These are phyloP conservation scores for Penicillium olsonii DNA, from an alignment of 2,329 filamentous ascomycete species.

Conservation along the genomic window DNA sequence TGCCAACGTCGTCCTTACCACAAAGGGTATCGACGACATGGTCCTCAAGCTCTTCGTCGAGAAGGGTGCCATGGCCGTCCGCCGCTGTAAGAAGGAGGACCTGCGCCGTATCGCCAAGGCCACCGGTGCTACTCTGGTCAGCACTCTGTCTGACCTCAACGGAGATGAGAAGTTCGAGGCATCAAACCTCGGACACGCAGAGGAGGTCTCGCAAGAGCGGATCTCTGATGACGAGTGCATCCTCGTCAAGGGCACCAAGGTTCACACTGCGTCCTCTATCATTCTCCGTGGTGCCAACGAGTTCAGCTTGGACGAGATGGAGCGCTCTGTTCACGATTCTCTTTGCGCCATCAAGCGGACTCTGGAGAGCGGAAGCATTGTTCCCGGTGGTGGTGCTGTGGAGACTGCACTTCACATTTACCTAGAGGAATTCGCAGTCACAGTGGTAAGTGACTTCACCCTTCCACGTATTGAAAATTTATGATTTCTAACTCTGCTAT, in stretches of 20 bases:
- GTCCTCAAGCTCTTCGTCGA: slow-evolving; percentile 94
- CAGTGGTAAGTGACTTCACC: slow-evolving; percentile 65
- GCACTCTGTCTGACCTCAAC: slow-evolving; percentile 92
- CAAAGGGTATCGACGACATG: slow-evolving; percentile 97
- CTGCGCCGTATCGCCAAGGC: slow-evolving; percentile 93
- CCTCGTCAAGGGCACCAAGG: slow-evolving; percentile 91
- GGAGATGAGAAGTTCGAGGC: slow-evolving; percentile 96
- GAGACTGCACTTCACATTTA: slow-evolving; percentile 99
- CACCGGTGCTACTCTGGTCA: slow-evolving; percentile 88
- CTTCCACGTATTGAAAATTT: not conserved
- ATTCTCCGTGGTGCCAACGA: slow-evolving; percentile 96
- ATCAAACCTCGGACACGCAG: slow-evolving; percentile 83
- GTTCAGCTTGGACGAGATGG: slow-evolving; percentile 97
- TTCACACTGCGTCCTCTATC: slow-evolving; percentile 89
- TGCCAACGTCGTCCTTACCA: slow-evolving; percentile 93
- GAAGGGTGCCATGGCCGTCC: slow-evolving; percentile 90
- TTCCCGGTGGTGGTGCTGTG: slow-evolving; percentile 92
- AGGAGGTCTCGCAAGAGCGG: slow-evolving; percentile 96
- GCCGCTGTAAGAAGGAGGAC: slow-evolving; percentile 98
- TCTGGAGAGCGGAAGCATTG: slow-evolving; percentile 92
- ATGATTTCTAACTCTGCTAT: slow-evolving; percentile 11
- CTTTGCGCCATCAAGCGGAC: slow-evolving; percentile 96
- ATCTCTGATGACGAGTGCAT: slow-evolving; percentile 99
- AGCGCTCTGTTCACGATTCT: slow-evolving; percentile 95
- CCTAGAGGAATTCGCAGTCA: slow-evolving; percentile 96